phyloP scores from a whole-genome alignment of 2,329 filamentous ascomycete genomes.

The Aureobasidium sp. region DNA sequence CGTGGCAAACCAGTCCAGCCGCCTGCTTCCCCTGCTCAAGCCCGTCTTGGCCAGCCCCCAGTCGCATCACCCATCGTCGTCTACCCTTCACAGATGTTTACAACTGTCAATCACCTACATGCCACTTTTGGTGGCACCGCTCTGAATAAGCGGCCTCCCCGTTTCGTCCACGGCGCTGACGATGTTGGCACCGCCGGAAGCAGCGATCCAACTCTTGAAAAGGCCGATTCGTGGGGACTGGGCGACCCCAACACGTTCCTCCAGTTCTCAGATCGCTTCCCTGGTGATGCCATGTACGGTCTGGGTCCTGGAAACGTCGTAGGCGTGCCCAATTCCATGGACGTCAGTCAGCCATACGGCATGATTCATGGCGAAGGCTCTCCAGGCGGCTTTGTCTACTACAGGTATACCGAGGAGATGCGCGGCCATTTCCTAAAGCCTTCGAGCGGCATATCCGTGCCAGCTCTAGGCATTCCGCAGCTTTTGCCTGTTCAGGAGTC shows the following conservation, averaged over 20 bases:
- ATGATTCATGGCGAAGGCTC: slow-evolving; percentile 80
- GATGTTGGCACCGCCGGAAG: slow-evolving; percentile 71
- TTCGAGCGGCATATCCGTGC: slow-evolving; percentile 54
- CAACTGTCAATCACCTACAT: slow-evolving; percentile 72
- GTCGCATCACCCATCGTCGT: slow-evolving; percentile 69
- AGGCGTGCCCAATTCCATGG: slow-evolving; percentile 78
- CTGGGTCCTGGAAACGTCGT: slow-evolving; percentile 68
- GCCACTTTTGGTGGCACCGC: slow-evolving; percentile 62
- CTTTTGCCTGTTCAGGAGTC: slow-evolving; percentile 64
- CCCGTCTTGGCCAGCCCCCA: slow-evolving; percentile 51
- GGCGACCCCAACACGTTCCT: slow-evolving; percentile 67
- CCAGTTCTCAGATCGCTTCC: slow-evolving; percentile 71
- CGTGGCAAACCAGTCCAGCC: slow-evolving; percentile 68
- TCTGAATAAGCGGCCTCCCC: slow-evolving; percentile 61
- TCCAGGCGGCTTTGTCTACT: slow-evolving; percentile 74
- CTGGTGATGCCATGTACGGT: slow-evolving; percentile 68
- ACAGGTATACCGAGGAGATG: slow-evolving; percentile 65
- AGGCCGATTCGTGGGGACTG: slow-evolving; percentile 74
- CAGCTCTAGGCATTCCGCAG: slow-evolving; percentile 67
- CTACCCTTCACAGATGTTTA: slow-evolving; percentile 77
- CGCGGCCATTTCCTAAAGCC: slow-evolving; percentile 66
- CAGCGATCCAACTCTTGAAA: slow-evolving; percentile 72
- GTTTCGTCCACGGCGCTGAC: slow-evolving; percentile 75
- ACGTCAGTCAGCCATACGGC: slow-evolving; percentile 79
- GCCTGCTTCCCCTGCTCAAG: slow-evolving; percentile 45